Conservation (phyloP, 1,139 yeast genomes). For the Blastobotrys ciferrii region DNA sequence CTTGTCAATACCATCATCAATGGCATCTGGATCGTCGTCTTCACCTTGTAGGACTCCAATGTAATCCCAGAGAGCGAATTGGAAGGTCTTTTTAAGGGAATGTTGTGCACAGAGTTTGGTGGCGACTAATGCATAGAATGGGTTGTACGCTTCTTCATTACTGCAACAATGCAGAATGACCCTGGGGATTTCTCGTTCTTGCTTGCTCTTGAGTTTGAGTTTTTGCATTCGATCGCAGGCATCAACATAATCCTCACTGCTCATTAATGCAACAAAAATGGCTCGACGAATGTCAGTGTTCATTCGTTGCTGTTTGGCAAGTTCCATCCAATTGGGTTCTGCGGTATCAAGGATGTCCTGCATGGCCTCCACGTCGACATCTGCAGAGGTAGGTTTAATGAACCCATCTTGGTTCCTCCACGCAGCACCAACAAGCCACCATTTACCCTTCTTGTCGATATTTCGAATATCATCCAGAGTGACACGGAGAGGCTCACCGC, state of each 20-base stretch:
- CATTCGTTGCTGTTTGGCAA: slow-evolving; percentile 86
- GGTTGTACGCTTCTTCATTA: slow-evolving; percentile 82
- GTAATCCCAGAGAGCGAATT: slow-evolving; percentile 86
- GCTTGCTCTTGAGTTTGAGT: slow-evolving; percentile 72
- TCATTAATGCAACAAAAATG: slow-evolving; percentile 88
- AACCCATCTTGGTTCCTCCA: slow-evolving; percentile 57
- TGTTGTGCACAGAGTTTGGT: slow-evolving; percentile 66
- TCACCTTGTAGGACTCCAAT: slow-evolving; percentile 66
- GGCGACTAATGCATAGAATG: slow-evolving; percentile 83
- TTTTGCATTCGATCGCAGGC: slow-evolving; percentile 81
- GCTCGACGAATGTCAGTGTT: slow-evolving; percentile 94
- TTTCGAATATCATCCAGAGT: slow-evolving; percentile 76
- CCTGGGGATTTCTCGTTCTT: slow-evolving; percentile 82
- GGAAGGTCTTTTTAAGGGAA: slow-evolving; percentile 75
- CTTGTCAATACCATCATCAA: slow-evolving; percentile 29
- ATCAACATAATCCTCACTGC: slow-evolving; percentile 88
- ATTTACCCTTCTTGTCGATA: slow-evolving; percentile 79
- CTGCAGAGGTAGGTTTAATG: slow-evolving; percentile 13
- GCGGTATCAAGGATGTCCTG: slow-evolving; percentile 62
- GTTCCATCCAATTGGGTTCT: slow-evolving; percentile 84
- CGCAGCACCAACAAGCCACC: slow-evolving; percentile 99
- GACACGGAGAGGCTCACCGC: slow-evolving; percentile 79
- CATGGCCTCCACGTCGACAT: slow-evolving; percentile 37
- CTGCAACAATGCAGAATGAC: slow-evolving; percentile 84
- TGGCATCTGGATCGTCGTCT: slow-evolving; percentile 41